Conservation (phyloP, 1,284 basidiomycete species). For the Schizophyllum commune region DNA sequence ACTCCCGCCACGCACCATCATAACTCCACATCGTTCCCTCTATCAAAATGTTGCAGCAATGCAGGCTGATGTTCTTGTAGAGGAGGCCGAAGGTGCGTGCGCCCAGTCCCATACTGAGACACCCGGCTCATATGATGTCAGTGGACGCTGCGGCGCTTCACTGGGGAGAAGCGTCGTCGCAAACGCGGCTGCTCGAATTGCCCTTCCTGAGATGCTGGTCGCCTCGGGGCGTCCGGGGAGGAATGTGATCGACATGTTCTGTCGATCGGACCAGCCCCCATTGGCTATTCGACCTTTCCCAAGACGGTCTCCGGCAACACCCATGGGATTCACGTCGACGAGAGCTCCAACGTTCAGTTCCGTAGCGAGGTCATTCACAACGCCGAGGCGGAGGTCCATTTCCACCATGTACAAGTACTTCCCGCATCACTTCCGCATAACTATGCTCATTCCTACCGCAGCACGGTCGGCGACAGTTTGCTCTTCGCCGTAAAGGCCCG, state of each 20-base stretch:
- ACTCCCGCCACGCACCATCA: no score
- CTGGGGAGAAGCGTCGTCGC: no score
- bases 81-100: no score
- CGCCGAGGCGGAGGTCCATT: conserved; percentile 69
- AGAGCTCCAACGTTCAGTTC: conserved; percentile 44
- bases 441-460: not conserved
- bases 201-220: conserved; percentile 55
- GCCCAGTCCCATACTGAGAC: no score
- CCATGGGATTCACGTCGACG: conserved; percentile 55
- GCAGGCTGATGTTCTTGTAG: no score
- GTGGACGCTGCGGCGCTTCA: no score
- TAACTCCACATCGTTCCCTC: no score
- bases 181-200: no score
- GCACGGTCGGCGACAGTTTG: conserved; percentile 63
- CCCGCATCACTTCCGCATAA: not conserved
- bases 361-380: conserved; percentile 65
- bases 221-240: conserved; percentile 43
- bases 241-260: conserved; percentile 12
- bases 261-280: not conserved
- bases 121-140: no score
- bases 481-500: conserved; percentile 57
- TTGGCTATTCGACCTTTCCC: conserved; percentile 67
- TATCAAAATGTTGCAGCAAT: no score
- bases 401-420: conserved; percentile 44
- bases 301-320: conserved; percentile 63